These are phyloP conservation scores for Zalaria obscura DNA, from an alignment of 2,329 filamentous ascomycete species.

Conservation along the genomic window DNA sequence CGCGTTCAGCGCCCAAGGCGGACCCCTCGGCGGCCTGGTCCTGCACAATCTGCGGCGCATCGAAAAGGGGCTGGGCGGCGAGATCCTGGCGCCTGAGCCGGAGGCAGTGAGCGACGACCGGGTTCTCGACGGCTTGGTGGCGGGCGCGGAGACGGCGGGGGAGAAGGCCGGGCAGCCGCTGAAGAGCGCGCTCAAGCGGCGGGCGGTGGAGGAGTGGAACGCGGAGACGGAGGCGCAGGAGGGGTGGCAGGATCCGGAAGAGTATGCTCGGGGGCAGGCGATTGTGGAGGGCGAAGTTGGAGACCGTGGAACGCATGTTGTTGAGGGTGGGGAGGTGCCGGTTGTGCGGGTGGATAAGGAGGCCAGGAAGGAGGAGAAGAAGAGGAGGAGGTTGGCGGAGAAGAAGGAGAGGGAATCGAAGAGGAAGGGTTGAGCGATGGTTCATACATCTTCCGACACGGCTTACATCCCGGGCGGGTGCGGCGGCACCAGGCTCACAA, in stretches of 20 bases:
- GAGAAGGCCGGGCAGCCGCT: constrained; percentile 3
- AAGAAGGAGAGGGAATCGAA: constrained; percentile 15
- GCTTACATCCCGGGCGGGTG: too few relatives aligned
- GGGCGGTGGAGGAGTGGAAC: constrained; percentile 5
- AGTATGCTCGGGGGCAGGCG: constrained; percentile 24
- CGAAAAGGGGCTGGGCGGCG: constrained; percentile 36
- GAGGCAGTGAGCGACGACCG: constrained; percentile 5
- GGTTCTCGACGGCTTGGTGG: constrained; percentile 5
- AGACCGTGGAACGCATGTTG: constrained; percentile 11
- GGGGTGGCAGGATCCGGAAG: constrained; percentile 28
- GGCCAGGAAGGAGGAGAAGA: constrained; percentile 41
- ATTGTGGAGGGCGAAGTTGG: constrained; percentile 27
- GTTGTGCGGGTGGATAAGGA: constrained; percentile 29
- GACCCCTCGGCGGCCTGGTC: constrained; percentile 30
- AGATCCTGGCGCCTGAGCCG: constrained; percentile 30
- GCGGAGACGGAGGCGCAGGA: constrained; percentile 6
- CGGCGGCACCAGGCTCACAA: too few relatives aligned
- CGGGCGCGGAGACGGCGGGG: constrained; percentile 3
- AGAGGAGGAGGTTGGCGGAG: constrained; percentile 34
- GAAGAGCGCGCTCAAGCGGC: constrained; percentile 5
- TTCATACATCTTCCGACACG: too few relatives aligned
- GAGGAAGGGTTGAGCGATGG: constrained; percentile 3
- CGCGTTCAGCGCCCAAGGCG: constrained; percentile 26
- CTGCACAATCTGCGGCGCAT: constrained; percentile 40
- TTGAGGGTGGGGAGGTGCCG: constrained; percentile 9